Evolutionary conservation across 345 rosid species (phyloP).

Genomic region (Schrenkiella parvula): DNA sequence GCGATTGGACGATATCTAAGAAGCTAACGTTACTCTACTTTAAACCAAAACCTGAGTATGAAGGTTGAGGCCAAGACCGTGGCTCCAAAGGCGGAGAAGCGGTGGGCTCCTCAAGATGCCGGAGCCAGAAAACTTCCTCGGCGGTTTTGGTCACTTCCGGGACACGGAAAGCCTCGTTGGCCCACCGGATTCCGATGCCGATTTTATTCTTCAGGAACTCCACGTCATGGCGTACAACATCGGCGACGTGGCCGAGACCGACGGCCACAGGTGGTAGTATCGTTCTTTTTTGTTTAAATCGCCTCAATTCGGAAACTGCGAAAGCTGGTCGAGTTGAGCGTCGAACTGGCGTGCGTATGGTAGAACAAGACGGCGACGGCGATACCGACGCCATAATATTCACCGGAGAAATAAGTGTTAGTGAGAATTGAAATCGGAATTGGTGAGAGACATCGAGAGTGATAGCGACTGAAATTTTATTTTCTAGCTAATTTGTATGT

Average conservation of each 20-base stretch:
- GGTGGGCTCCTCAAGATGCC: slow-evolving; percentile 67
- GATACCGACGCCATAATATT: slow-evolving; percentile 30
- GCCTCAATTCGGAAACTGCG: slow-evolving; percentile 34
- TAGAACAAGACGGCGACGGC: slow-evolving; percentile 25
- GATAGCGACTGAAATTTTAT: not conserved
- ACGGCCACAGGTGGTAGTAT: slow-evolving; percentile 30
- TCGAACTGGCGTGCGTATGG: slow-evolving; percentile 16
- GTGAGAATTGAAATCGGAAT: slow-evolving; percentile 3
- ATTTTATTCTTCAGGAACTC: slow-evolving; percentile 53
- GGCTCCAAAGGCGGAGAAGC: slow-evolving; percentile 36
- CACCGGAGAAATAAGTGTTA: slow-evolving; percentile 12
- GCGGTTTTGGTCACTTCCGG: slow-evolving; percentile 55
- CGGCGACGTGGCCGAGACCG: slow-evolving; percentile 56
- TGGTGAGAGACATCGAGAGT: not conserved
- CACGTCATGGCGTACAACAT: slow-evolving; percentile 58
- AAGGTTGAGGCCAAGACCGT: slow-evolving; percentile 63
- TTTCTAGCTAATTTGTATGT: not conserved
- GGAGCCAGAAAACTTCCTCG: slow-evolving; percentile 73
- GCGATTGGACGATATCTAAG: not conserved
- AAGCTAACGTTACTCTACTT: not conserved
- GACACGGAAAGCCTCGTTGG: slow-evolving; percentile 54
- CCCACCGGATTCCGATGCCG: slow-evolving; percentile 66
- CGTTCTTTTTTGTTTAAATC: slow-evolving; percentile 29
- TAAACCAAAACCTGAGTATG: slow-evolving; percentile 55
- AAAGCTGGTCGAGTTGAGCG: slow-evolving; percentile 1